phyloP scores from a whole-genome alignment of 2,329 filamentous ascomycete species.

The Fusarium heterosporum region DNA sequence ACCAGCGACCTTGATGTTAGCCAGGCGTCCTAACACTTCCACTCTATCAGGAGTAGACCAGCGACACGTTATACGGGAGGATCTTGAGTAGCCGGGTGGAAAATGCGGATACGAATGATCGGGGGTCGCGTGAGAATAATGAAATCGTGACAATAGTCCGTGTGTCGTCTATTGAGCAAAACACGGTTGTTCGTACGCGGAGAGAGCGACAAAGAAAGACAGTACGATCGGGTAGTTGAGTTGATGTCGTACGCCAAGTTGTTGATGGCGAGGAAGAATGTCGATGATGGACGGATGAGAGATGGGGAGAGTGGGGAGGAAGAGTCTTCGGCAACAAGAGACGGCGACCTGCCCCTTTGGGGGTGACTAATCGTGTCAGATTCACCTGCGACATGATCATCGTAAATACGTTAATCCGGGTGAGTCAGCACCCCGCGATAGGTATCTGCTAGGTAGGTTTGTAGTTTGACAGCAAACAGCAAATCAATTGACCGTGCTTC shows the following conservation, averaged over 20 bases:
- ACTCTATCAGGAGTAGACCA: constrained; percentile 42
- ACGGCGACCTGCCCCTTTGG: constrained; percentile 5
- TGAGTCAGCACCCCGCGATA: constrained; percentile 4
- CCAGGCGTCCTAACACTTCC: constrained; percentile 41
- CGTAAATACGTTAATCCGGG: constrained; percentile 27
- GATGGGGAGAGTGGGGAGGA: constrained; percentile 36
- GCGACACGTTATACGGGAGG: constrained; percentile 27
- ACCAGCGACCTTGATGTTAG: constrained; percentile 50
- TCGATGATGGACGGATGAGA: constrained; percentile 33
- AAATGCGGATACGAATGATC: constrained; percentile 3
- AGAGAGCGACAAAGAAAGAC: constrained; percentile 4
- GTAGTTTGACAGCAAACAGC: neutral
- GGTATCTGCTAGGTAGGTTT: no score
- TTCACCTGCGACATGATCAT: neutral
- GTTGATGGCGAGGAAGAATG: constrained; percentile 32
- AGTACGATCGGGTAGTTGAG: constrained; percentile 12
- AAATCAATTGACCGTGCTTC: neutral
- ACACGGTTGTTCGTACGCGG: neutral
- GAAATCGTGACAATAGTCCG: constrained; percentile 17
- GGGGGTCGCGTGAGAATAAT: constrained; percentile 23
- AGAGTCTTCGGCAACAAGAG: constrained; percentile 36
- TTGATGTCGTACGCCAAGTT: constrained; percentile 26
- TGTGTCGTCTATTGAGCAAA: constrained; percentile 6
- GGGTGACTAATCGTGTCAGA: constrained; percentile 36
- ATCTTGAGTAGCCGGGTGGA: constrained; percentile 12